These are phyloP conservation scores for Myochromella boudieri DNA, from an alignment of 768 basidiomycete species.

Conservation along the genomic window DNA sequence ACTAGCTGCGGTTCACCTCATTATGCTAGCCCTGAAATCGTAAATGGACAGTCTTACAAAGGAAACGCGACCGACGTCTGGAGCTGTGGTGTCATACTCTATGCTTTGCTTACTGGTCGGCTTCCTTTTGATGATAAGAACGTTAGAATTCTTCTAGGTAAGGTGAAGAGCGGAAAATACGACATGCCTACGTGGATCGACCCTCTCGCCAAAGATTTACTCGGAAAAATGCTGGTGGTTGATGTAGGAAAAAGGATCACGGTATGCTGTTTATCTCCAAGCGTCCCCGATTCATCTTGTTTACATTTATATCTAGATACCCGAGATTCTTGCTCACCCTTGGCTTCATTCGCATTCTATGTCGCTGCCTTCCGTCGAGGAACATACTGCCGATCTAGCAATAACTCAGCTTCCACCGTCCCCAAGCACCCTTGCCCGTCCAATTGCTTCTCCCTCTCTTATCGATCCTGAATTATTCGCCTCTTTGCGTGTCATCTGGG, in stretches of 20 bases:
- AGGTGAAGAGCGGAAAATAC: constrained; percentile 87
- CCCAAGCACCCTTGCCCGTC: constrained; percentile 65
- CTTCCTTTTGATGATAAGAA: constrained; percentile 96
- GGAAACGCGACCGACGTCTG: constrained; percentile 93
- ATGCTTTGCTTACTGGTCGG: constrained; percentile 83
- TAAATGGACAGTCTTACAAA: constrained; percentile 85
- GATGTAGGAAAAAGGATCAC: constrained; percentile 79
- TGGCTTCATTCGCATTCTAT: constrained; percentile 55
- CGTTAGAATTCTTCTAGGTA: constrained; percentile 69
- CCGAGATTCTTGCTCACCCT: constrained; percentile 82
- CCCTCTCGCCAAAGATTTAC: constrained; percentile 79
- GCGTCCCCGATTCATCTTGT: constrained; percentile 3
- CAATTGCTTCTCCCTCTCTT: constrained; percentile 63
- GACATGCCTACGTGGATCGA: constrained; percentile 82
- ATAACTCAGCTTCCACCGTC: constrained; percentile 55
- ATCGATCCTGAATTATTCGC: constrained; percentile 78
- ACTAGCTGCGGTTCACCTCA: constrained; percentile 97
- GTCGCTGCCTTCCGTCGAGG: constrained; percentile 17
- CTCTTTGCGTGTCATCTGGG: constrained; percentile 84
- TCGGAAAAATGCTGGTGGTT: constrained; percentile 86
- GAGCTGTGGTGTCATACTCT: constrained; percentile 95
- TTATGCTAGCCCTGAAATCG: constrained; percentile 96
- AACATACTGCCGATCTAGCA: constrained; percentile 15
- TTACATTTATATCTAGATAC: constrained; percentile 54
- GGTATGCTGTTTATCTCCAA: constrained; percentile 41